Evolutionary conservation across 805 yeast species (phyloP).

Genomic region (Pichia ethanolica): DNA sequence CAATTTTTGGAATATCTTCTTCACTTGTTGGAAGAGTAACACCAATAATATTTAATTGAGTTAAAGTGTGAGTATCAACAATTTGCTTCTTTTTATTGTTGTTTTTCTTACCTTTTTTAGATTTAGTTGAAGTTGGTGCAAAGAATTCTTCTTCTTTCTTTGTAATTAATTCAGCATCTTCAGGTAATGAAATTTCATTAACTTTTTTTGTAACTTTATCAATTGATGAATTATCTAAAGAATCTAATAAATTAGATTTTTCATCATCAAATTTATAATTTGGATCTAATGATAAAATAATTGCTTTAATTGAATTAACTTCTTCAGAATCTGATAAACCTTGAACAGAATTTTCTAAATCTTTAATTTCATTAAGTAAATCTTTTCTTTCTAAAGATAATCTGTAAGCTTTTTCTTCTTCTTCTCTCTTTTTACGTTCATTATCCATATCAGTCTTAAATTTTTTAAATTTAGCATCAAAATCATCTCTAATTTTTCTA

Average conservation of each 20-base stretch:
- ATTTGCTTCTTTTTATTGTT: conserved; percentile 30
- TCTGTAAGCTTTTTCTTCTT: conserved; percentile 50
- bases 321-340: conserved; percentile 80
- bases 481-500: conserved; percentile 63
- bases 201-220: conserved; percentile 12
- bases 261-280: conserved; percentile 52
- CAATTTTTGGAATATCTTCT: conserved; percentile 61
- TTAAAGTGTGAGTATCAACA: conserved; percentile 75
- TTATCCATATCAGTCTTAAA: conserved; percentile 62
- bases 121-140: conserved; percentile 41
- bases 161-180: conserved; percentile 55
- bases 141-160: conserved; percentile 48
- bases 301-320: conserved; percentile 64
- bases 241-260: conserved; percentile 11
- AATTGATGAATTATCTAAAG: conserved; percentile 11
- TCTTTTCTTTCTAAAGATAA: conserved; percentile 46
- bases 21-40: conserved; percentile 70
- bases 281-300: conserved; percentile 74
- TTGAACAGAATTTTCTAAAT: conserved; percentile 60
- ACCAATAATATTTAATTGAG: conserved; percentile 66
- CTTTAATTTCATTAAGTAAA: conserved; percentile 53
- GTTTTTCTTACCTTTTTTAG: conserved; percentile 42
- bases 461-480: conserved; percentile 65
- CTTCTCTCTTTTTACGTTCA: conserved; percentile 61
- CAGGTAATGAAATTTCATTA: conserved; percentile 56